Base-by-base conservation (phyloP, 345 rosid species). In the Pistacia integerrima region DNA sequence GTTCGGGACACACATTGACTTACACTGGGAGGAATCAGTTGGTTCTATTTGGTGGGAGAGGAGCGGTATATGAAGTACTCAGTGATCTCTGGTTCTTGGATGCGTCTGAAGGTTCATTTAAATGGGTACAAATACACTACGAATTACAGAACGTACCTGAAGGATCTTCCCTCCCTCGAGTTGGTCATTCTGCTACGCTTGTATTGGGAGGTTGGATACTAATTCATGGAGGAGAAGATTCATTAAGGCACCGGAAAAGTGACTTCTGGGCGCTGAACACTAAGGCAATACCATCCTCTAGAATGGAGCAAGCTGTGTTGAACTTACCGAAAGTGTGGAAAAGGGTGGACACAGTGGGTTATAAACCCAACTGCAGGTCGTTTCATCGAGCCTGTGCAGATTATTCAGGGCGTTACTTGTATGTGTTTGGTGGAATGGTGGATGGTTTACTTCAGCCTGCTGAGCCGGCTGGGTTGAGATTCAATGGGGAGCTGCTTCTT, bases 1-100 rank as follows among this genome's bases (percentile, higher is more conserved):
- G 99, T 48, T 96, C 98, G n/a, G 98, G 99, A 58, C 99, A 93
- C 76, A 75, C 99, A 16, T 80, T 96, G 79, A 93, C 99, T 4
- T 87, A 85, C 74, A 84, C 86, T 13, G 87, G 91, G 30, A 91
- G 84, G 69, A 78, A 82, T 72, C 85, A 71, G 69, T 69, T 85
- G 30, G 85, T 96, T 75, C 80, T 96, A 8, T 96, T 96, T 61
- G 99, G 99, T 67, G 99, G 99, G 35, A 88, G 99, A 84, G 99
- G 98, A 9, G 72, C 81, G 61, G 97, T 91, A 4, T 93, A 92
- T 48, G 98, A 91, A 69, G 99, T 90, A 70, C 94, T 91, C 62
- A 80, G 89, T 77, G 99, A 93, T 77, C 85, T 91, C 18, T 93
- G 99, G 99, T 84, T 89, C 33, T 79, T 96, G 86, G 90, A 92